Percentiles rank a stretch among this genome's conserved stretches.
These are phyloP conservation scores for Mollisiaceae sp. DNA, from an alignment of 2,329 filamentous ascomycete genomes.

Conservation along the genomic window DNA sequence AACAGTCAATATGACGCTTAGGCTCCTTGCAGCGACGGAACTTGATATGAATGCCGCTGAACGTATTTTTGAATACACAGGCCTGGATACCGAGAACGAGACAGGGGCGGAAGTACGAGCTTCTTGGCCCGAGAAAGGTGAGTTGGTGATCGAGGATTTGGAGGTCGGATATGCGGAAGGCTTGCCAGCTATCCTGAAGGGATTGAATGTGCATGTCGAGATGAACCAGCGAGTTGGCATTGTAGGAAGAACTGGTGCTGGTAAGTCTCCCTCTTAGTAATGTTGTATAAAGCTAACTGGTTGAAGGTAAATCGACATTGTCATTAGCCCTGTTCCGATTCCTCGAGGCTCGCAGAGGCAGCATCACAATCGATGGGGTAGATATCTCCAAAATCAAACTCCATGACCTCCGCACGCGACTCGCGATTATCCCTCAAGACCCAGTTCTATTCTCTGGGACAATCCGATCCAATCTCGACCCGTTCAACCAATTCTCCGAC, in stretches of 20 bases:
- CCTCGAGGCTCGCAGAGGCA: conserved; percentile 46
- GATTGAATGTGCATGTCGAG: conserved; percentile 67
- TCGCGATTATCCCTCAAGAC: conserved; percentile 51
- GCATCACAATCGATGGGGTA: conserved; percentile 39
- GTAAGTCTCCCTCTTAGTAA: conserved; percentile 13
- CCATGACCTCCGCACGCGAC: conserved; percentile 36
- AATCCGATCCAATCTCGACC: conserved; percentile 29
- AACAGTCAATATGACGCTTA: conserved; percentile 67
- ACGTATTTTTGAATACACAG: conserved; percentile 74
- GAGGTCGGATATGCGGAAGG: conserved; percentile 73
- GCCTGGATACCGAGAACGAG: conserved; percentile 69
- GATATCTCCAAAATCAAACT: conserved; percentile 42
- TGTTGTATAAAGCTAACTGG: conserved; percentile 1
- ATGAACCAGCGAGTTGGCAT: conserved; percentile 56
- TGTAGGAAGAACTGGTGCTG: conserved; percentile 39
- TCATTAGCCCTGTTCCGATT: conserved; percentile 35
- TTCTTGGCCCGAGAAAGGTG: conserved; percentile 75
- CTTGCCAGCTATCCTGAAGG: conserved; percentile 70
- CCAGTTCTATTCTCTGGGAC: conserved; percentile 80
- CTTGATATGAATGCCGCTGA: conserved; percentile 79
- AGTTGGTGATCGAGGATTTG: conserved; percentile 71
- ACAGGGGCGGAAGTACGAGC: conserved; percentile 65
- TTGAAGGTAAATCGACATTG: conserved; percentile 40
- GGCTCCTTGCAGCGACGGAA: conserved; percentile 71
- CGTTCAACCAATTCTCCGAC: conserved; percentile 31